These are phyloP conservation scores for Cladosporium sp. DNA, from an alignment of 2,329 filamentous ascomycete genomes.

Conservation along the genomic window DNA sequence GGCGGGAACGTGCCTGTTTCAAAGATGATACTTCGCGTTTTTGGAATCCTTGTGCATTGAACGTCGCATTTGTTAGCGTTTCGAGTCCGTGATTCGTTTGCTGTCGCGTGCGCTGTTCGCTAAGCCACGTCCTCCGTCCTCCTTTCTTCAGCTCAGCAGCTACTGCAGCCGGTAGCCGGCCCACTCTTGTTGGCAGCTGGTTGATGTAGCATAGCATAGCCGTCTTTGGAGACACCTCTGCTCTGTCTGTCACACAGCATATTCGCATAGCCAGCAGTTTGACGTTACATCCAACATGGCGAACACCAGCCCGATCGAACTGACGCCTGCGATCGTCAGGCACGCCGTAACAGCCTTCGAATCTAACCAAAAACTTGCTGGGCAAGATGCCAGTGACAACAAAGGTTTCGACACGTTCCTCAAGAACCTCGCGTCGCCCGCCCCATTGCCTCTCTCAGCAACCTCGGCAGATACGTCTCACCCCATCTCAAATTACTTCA, in stretches of 20 bases:
- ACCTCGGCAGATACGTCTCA: conserved; percentile 26
- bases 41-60: background rate
- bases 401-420: conserved; percentile 40
- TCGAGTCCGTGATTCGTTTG: background rate
- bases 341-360: conserved; percentile 24
- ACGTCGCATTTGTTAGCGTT: background rate
- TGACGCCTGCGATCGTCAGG: conserved; percentile 17
- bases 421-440: conserved; percentile 33
- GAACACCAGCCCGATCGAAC: conserved; percentile 8
- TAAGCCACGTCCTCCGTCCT: background rate
- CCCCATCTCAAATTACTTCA: conserved; percentile 84
- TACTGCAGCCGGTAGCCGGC: conserved; percentile 8
- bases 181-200: background rate
- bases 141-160: conserved; percentile 3
- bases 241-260: too few species aligned
- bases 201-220: background rate
- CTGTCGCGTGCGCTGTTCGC: background rate
- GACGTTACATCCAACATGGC: background rate
- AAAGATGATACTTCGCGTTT: too few species aligned
- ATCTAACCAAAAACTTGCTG: conserved; percentile 5
- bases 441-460: conserved; percentile 18
- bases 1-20: too few species aligned
- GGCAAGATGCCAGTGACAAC: background rate
- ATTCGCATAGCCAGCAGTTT: background rate
- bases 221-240: too few species aligned